phyloP scores from a whole-genome alignment of 345 rosid species.

The Aurinia saxatilis region DNA sequence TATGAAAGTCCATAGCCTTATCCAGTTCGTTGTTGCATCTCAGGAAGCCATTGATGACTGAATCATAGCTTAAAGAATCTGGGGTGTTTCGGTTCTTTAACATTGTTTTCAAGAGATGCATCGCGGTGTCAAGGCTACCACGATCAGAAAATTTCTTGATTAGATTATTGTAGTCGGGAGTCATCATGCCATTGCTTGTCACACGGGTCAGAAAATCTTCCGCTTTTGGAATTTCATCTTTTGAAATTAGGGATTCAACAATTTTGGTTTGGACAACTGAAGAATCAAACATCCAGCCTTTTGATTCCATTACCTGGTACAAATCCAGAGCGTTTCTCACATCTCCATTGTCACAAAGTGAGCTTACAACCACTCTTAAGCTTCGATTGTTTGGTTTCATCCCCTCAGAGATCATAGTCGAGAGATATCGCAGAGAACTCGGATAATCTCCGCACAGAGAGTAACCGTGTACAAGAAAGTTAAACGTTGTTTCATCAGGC shows the following conservation, averaged over 20 bases:
- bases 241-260: slow-evolving; percentile 38
- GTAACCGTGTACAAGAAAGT: slow-evolving; percentile 66
- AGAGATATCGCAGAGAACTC: slow-evolving; percentile 37
- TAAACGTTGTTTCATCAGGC: slow-evolving; percentile 48
- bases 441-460: slow-evolving; percentile 34
- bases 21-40: slow-evolving; percentile 28
- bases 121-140: slow-evolving; percentile 41
- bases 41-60: slow-evolving; percentile 41
- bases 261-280: slow-evolving; percentile 40
- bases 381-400: slow-evolving; percentile 48
- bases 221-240: slow-evolving; percentile 42
- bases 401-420: slow-evolving; percentile 54
- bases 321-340: slow-evolving; percentile 38
- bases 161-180: slow-evolving; percentile 40
- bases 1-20: slow-evolving; percentile 50
- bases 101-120: slow-evolving; percentile 62
- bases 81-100: slow-evolving; percentile 46
- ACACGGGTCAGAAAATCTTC: slow-evolving; percentile 44
- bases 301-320: slow-evolving; percentile 49
- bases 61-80: slow-evolving; percentile 48
- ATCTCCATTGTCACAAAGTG: slow-evolving; percentile 41
- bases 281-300: slow-evolving; percentile 42
- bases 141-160: slow-evolving; percentile 42
- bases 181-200: slow-evolving; percentile 25
- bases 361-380: slow-evolving; percentile 40